Percentiles rank a stretch among this genome's conserved stretches.
phyloP scores from a whole-genome alignment of 768 basidiomycete genomes.

The Naganishia randhawae region DNA sequence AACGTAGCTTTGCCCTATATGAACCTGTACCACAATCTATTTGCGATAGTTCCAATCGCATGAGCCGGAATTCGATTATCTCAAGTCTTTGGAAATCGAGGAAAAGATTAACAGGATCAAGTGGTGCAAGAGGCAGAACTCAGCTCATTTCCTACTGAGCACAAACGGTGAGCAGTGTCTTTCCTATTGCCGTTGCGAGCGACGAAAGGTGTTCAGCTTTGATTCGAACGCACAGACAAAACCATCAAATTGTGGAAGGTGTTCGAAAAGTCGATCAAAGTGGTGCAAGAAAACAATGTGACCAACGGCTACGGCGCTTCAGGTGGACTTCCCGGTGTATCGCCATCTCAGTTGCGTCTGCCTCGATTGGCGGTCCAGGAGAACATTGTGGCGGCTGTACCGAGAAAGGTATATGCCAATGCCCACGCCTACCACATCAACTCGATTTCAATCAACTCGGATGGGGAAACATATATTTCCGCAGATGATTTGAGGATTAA shows the following conservation, averaged over 20 bases:
- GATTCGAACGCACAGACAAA: constrained; percentile 65
- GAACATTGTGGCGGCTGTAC: constrained; percentile 96
- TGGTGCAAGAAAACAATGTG: constrained; percentile 95
- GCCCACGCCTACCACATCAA: constrained; percentile 99
- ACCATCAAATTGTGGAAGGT: constrained; percentile 99
- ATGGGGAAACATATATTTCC: constrained; percentile 98
- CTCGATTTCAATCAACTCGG: constrained; percentile 97
- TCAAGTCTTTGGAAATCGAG: constrained; percentile 99
- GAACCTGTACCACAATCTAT: neutral
- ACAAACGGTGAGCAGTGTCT: constrained; percentile 75
- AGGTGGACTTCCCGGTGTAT: constrained; percentile 32
- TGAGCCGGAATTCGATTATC: constrained; percentile 99
- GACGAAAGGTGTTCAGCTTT: neutral
- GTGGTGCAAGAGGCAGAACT: constrained; percentile 98
- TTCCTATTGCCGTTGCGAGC: neutral
- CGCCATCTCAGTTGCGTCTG: constrained; percentile 60
- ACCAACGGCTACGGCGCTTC: constrained; percentile 52
- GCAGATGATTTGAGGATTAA: constrained; percentile 98
- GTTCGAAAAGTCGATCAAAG: constrained; percentile 94
- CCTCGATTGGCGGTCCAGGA: constrained; percentile 92
- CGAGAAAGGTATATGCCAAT: constrained; percentile 97
- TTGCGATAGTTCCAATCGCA: constrained; percentile 79
- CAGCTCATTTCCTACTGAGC: constrained; percentile 92
- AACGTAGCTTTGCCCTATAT: neutral
- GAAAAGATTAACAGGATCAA: constrained; percentile 99